Conservation (phyloP, 371 early-diverging fungal species). For the Syncephalastrum racemosum region DNA sequence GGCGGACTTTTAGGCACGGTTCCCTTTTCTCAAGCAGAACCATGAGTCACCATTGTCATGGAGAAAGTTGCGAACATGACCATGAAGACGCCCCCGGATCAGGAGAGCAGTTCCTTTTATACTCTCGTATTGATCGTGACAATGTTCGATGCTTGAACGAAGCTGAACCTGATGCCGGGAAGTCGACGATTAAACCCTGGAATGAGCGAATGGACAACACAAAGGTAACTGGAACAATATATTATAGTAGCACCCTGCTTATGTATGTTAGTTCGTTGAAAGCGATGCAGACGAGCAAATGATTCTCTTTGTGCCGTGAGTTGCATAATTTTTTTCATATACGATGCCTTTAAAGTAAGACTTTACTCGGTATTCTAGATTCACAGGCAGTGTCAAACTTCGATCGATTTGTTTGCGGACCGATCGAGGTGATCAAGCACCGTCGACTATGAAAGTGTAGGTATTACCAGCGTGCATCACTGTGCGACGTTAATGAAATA, state of each 20-base stretch:
- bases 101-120: constrained; percentile 79
- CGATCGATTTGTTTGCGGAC: constrained; percentile 83
- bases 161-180: constrained; percentile 63
- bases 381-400: constrained; percentile 87
- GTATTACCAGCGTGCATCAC: constrained; percentile 2
- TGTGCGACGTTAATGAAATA: not conserved
- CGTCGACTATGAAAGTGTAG: constrained; percentile 77
- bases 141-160: constrained; percentile 85
- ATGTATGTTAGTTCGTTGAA: constrained; percentile 59
- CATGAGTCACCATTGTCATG: constrained; percentile 44
- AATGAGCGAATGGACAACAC: constrained; percentile 71
- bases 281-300: constrained; percentile 92
- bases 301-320: constrained; percentile 85
- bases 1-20: too few species aligned
- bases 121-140: constrained; percentile 77
- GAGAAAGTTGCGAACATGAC: constrained; percentile 75
- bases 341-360: not conserved
- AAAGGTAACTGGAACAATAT: constrained; percentile 40
- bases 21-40: not conserved
- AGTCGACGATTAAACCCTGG: constrained; percentile 84
- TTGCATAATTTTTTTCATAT: constrained; percentile 3
- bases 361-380: constrained; percentile 40
- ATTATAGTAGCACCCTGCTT: not conserved
- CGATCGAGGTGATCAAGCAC: constrained; percentile 66
- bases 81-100: constrained; percentile 69